phyloP scores from a whole-genome alignment of 495 filamentous ascomycete genomes.

The Collariella sp. region DNA sequence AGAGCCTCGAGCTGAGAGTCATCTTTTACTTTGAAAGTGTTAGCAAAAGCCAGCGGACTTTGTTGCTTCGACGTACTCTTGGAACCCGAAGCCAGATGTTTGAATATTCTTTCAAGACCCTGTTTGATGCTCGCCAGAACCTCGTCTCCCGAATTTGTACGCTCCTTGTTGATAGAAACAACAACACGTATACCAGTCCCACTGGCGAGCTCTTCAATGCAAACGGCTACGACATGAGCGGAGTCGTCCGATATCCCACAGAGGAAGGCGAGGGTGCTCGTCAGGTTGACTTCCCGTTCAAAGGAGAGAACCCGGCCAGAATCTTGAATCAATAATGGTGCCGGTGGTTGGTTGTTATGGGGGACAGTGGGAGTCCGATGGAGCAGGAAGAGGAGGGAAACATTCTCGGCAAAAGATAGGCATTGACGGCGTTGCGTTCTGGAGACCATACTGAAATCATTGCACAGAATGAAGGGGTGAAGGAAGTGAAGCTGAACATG shows the following conservation, averaged over 20 bases:
- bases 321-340: neutral
- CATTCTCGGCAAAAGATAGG: constrained; percentile 16
- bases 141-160: neutral
- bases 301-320: constrained; percentile 22
- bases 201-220: constrained; percentile 26
- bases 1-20: constrained; percentile 14
- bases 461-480: neutral
- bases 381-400: constrained; percentile 23
- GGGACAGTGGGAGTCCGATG: neutral
- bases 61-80: constrained; percentile 6
- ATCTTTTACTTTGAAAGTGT: neutral
- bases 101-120: constrained; percentile 26
- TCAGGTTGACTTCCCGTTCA: constrained; percentile 24
- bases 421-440: neutral
- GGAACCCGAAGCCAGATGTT: constrained; percentile 14
- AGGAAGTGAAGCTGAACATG: neutral
- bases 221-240: constrained; percentile 31
- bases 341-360: constrained; percentile 5
- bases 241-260: constrained; percentile 26
- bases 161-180: constrained; percentile 32
- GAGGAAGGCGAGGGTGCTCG: constrained; percentile 33
- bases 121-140: constrained; percentile 21
- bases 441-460: neutral
- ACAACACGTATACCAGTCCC: constrained; percentile 23
- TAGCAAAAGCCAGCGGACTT: neutral